A percentile compares a stretch with the other conserved stretches of the same genome.
These are phyloP conservation scores for Tephrocybe sp. DNA, from an alignment of 768 basidiomycete species.

Conservation along the genomic window DNA sequence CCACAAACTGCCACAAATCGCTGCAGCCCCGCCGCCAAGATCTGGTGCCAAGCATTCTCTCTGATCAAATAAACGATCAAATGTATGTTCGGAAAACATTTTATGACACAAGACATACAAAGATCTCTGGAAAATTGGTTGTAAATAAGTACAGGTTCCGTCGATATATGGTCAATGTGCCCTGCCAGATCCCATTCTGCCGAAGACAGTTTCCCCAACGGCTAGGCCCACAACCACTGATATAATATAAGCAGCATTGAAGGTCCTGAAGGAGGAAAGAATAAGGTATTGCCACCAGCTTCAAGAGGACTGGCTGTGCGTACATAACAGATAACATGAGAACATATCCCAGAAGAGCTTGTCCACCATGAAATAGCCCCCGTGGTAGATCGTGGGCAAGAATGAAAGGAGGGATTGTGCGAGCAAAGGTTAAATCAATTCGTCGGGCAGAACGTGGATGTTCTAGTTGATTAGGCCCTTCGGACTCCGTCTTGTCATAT, in stretches of 20 bases:
- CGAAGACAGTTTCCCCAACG: conserved; percentile 72
- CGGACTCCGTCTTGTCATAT: conserved; percentile 2
- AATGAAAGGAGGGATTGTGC: conserved; percentile 61
- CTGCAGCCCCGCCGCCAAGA: no score
- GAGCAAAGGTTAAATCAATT: conserved; percentile 12
- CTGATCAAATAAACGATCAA: no score
- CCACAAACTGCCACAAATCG: background rate
- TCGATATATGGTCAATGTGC: conserved; percentile 9
- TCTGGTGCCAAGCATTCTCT: background rate
- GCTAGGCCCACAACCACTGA: conserved; percentile 69
- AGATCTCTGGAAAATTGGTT: no score
- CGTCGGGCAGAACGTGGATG: background rate
- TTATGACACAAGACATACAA: background rate
- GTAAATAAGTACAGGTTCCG: background rate
- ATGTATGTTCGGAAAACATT: background rate
- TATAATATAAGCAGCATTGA: conserved; percentile 75
- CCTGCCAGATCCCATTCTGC: conserved; percentile 41
- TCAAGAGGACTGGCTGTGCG: conserved; percentile 22
- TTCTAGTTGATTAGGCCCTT: background rate
- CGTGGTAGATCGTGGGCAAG: conserved; percentile 66
- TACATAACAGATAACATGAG: conserved; percentile 86
- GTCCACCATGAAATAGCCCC: conserved; percentile 61
- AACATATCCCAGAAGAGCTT: conserved; percentile 59
- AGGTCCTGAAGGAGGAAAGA: conserved; percentile 60
- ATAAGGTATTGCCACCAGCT: background rate